Evolutionary conservation across 2,329 filamentous ascomycete genomes (phyloP).

Genomic region (Hypoxylon sp.): DNA sequence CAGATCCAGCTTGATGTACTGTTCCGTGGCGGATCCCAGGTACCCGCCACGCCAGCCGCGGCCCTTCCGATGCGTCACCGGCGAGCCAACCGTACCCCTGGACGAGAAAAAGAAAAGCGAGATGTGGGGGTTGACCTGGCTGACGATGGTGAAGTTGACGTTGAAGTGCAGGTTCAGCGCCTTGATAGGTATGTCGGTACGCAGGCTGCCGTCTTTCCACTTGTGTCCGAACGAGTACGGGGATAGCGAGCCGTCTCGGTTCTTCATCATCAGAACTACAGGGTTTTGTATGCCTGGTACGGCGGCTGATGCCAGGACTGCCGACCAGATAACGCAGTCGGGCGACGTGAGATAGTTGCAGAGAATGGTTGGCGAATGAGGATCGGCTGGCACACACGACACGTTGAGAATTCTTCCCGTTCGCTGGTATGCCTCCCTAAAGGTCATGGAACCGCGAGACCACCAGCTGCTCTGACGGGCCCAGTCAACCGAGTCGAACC

Average conservation of each 20-base stretch:
- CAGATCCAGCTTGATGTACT: constrained; percentile 94
- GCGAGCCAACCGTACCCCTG: constrained; percentile 86
- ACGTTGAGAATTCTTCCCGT: constrained; percentile 96
- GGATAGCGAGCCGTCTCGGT: constrained; percentile 74
- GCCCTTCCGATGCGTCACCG: constrained; percentile 91
- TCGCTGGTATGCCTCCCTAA: constrained; percentile 90
- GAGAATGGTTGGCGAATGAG: constrained; percentile 88
- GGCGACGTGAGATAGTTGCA: constrained; percentile 95
- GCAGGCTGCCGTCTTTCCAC: constrained; percentile 96
- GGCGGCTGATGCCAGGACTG: constrained; percentile 91
- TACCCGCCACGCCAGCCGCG: constrained; percentile 97
- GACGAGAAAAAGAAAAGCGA: constrained; percentile 99
- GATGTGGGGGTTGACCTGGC: constrained; percentile 93
- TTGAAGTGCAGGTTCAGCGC: constrained; percentile 97
- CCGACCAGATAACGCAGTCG: constrained; percentile 98
- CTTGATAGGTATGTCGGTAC: constrained; percentile 95
- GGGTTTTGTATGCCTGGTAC: constrained; percentile 97
- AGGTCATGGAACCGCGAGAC: constrained; percentile 88
- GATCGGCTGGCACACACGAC: constrained; percentile 93
- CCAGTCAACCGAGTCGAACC: constrained; percentile 95
- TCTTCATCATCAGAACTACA: constrained; percentile 92
- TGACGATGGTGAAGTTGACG: constrained; percentile 93
- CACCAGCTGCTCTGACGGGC: constrained; percentile 88
- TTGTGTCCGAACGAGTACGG: constrained; percentile 98
- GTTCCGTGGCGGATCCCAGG: constrained; percentile 88